These are phyloP conservation scores for Zygoascus hellenicus DNA, from an alignment of 1,139 yeast genomes.

Conservation along the genomic window DNA sequence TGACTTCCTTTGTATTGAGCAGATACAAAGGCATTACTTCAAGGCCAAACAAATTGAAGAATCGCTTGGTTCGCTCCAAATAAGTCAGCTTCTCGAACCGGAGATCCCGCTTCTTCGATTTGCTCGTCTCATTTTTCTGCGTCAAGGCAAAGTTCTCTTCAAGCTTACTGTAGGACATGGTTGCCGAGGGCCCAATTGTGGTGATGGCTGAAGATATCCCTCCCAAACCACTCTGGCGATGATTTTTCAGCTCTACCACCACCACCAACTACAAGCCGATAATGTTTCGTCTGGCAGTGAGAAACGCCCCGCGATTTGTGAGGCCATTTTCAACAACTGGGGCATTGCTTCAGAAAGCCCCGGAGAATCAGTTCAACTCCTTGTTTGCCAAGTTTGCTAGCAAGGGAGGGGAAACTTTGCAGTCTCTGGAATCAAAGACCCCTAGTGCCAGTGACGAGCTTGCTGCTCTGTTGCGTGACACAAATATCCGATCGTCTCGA, in stretches of 20 bases:
- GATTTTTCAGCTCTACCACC: too few relatives aligned
- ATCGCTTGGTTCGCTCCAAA: slow-evolving; percentile 12
- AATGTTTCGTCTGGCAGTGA: too few relatives aligned
- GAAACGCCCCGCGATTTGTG: too few relatives aligned
- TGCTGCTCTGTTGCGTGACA: slow-evolving; percentile 3
- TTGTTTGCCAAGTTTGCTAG: not conserved
- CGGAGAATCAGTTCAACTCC: not conserved
- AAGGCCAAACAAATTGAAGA: slow-evolving; percentile 10
- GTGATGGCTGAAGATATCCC: too few relatives aligned
- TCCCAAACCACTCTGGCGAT: too few relatives aligned
- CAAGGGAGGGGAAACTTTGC: too few relatives aligned
- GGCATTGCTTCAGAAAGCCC: not conserved
- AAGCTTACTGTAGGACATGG: too few relatives aligned
- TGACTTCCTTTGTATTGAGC: slow-evolving; percentile 23
- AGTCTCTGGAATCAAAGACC: too few relatives aligned
- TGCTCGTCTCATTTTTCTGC: too few relatives aligned
- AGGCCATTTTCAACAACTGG: not conserved
- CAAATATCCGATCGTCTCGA: not conserved
- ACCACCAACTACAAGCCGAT: too few relatives aligned
- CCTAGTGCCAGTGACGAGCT: slow-evolving; percentile 1
- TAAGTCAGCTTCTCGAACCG: not conserved
- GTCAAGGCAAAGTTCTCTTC: too few relatives aligned
- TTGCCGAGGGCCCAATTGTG: too few relatives aligned
- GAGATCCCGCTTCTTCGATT: not conserved
- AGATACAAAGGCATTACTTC: slow-evolving; percentile 25